Conservation (phyloP, 2,329 filamentous ascomycete species). For the Diaporthe citri region DNA sequence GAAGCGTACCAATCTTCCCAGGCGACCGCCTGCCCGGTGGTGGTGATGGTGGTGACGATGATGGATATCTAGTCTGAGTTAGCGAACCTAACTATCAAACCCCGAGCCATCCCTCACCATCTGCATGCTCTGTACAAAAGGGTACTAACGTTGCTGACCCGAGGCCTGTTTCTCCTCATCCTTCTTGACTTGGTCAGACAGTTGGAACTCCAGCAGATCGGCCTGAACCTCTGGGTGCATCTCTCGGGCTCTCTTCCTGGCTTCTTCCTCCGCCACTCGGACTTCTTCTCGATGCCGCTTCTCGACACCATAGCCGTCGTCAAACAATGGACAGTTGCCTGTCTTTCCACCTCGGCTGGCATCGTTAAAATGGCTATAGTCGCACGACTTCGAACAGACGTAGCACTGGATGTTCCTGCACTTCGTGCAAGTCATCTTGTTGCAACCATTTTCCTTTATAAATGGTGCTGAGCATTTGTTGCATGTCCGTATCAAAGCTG, state of each 20-base stretch:
- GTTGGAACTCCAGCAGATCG: conserved; percentile 68
- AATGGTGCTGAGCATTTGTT: conserved; percentile 77
- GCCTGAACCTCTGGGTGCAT: conserved; percentile 72
- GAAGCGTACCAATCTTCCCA: not conserved
- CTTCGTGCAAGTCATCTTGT: conserved; percentile 74
- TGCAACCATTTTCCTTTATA: conserved; percentile 78
- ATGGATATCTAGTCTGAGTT: conserved; percentile 9
- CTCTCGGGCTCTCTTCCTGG: conserved; percentile 65
- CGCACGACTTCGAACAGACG: conserved; percentile 75
- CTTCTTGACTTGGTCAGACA: conserved; percentile 65
- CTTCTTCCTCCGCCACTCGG: conserved; percentile 69
- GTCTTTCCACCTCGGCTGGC: conserved; percentile 56
- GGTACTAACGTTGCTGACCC: conserved; percentile 23
- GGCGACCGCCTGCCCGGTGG: not conserved
- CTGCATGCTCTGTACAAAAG: conserved; percentile 9
- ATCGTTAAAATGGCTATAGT: conserved; percentile 80
- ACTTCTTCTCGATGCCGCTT: conserved; percentile 74
- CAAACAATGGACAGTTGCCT: conserved; percentile 77
- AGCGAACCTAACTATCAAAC: conserved; percentile 15
- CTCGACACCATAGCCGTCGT: conserved; percentile 61
- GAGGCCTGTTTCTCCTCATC: conserved; percentile 52
- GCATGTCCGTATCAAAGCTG: conserved; percentile 81
- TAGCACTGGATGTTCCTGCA: conserved; percentile 73
- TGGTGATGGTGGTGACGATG: conserved; percentile 1
- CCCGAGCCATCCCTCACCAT: not conserved